Evolutionary conservation across 306 rosid species (phyloP).

Genomic region (Cicer pinnatifidum): DNA sequence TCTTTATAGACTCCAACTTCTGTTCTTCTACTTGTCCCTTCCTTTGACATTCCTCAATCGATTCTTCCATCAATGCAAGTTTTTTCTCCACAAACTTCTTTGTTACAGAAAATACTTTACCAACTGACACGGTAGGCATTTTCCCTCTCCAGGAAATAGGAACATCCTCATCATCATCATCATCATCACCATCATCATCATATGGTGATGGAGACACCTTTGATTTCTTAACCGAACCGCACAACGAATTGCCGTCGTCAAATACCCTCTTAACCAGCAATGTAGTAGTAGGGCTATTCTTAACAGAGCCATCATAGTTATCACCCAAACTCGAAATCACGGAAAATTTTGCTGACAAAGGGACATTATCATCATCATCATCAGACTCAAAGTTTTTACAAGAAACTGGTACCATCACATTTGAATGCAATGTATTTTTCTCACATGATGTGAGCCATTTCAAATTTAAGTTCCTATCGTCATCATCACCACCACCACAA

Average conservation of each 20-base stretch:
- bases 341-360: background rate
- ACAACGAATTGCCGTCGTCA: background rate
- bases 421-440: background rate
- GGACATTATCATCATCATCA: conserved; percentile 2
- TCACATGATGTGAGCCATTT: background rate
- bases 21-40: conserved; percentile 30
- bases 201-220: conserved; percentile 6
- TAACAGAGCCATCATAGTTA: conserved; percentile 15
- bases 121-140: background rate
- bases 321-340: conserved; percentile 15
- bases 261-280: conserved; percentile 35
- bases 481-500: background rate
- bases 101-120: background rate
- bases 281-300: background rate
- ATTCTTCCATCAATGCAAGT: conserved; percentile 33
- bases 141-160: background rate
- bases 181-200: conserved; percentile 12
- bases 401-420: background rate
- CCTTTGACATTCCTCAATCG: conserved; percentile 4
- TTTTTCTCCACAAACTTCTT: conserved; percentile 36
- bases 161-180: background rate
- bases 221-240: conserved; percentile 5
- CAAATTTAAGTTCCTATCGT: background rate
- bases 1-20: conserved; percentile 42
- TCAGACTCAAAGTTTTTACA: background rate